These are phyloP conservation scores for Aureobasidium sp. DNA, from an alignment of 2,329 filamentous ascomycete genomes.

Conservation along the genomic window DNA sequence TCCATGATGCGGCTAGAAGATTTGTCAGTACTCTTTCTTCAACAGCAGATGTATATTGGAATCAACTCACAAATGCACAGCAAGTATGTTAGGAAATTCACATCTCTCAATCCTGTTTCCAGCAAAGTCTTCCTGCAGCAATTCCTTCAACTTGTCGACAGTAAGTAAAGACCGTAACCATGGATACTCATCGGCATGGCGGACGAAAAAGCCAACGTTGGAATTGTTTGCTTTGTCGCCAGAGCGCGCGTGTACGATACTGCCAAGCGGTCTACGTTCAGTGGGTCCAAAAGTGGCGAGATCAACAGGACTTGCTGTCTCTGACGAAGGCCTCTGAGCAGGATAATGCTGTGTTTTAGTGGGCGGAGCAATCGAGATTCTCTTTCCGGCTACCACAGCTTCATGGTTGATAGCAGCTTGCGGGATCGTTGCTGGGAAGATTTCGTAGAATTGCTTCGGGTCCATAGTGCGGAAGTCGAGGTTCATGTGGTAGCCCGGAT, in stretches of 20 bases:
- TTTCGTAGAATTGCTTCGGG: slow-evolving; percentile 17
- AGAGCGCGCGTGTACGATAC: slow-evolving; percentile 25
- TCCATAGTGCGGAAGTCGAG: slow-evolving; percentile 21
- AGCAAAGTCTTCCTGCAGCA: slow-evolving; percentile 27
- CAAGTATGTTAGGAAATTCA: slow-evolving; percentile 30
- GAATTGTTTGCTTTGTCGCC: slow-evolving; percentile 28
- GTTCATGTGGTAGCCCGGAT: slow-evolving; percentile 25
- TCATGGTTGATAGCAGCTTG: slow-evolving; percentile 22
- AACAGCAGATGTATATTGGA: neutral
- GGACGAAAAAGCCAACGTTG: slow-evolving; percentile 34
- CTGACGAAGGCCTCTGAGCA: slow-evolving; percentile 20
- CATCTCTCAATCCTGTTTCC: slow-evolving; percentile 30
- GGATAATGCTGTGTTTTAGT: slow-evolving; percentile 11
- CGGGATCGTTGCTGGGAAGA: slow-evolving; percentile 20
- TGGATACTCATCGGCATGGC: slow-evolving; percentile 24
- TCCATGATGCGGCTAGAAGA: slow-evolving; percentile 6
- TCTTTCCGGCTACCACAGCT: neutral
- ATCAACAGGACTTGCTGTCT: slow-evolving; percentile 22
- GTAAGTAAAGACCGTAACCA: slow-evolving; percentile 25
- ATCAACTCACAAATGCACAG: slow-evolving; percentile 28
- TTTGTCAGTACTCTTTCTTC: neutral
- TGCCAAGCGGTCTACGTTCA: slow-evolving; percentile 29
- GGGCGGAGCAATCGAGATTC: slow-evolving; percentile 2
- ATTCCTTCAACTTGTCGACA: slow-evolving; percentile 19
- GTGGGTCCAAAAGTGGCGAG: slow-evolving; percentile 29